Evolutionary conservation across 345 rosid genomes (phyloP), one percentile per base, ranked within the genome.

Genomic region (Isatis tinctoria): DNA sequence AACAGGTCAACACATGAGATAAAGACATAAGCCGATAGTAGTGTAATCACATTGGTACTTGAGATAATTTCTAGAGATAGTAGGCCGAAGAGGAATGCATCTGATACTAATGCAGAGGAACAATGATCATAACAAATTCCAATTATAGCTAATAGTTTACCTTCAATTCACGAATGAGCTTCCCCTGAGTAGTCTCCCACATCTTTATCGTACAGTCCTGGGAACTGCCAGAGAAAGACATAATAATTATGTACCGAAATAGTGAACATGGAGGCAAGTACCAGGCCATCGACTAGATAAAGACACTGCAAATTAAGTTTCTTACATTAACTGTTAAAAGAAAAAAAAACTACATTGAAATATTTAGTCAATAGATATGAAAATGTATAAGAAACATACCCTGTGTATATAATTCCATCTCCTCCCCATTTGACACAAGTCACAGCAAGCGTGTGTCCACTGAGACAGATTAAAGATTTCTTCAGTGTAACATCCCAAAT

Each of bases 391-490:
- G 69, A 68, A 36, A 27, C 67, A 53, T 86, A 92, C 98, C 99
- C 96, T 41, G 97, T 95, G 77, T 92, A 92, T 24, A 95, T 90
- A 61, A 87, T 74, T 48, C 97, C 97, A 28, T 92, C 99, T 65
- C 99, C 99, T 4, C 97, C 96, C 99, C 99, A 95, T 77, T 92
- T 95, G 43, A 95, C 99, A 70, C 98, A 92, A 77, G 99, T 95
- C 69, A 95, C 86, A 60, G 98, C 97, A 82, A 88, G 92, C 6
- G 91, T 88, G 69, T 95, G 99, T 10, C 97, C 98, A 43, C 87
- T 88, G 36, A 95, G 92, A 85, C 85, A 82, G 43, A 95, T 90
- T 35, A 90, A 73, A 78, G 91, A 81, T 81, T 82, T 90, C 72
- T 82, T 87, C 62, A 87, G 71, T 36, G 92, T 72, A 68, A 89